These are phyloP conservation scores for Botryosphaeria dothidea DNA, from an alignment of 2,329 filamentous ascomycete genomes.

Conservation along the genomic window DNA sequence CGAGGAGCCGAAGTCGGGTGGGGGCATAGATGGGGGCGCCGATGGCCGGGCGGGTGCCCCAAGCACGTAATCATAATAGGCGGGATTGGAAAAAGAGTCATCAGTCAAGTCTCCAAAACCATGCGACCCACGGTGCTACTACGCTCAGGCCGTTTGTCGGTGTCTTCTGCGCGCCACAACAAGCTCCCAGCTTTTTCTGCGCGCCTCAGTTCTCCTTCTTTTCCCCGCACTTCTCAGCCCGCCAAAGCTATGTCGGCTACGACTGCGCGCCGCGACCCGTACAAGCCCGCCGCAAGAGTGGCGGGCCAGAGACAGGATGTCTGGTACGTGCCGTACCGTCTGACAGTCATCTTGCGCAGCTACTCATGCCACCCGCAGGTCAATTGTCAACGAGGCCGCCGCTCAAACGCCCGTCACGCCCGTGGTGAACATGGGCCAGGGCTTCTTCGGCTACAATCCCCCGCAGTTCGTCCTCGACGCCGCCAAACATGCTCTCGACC, in stretches of 20 bases:
- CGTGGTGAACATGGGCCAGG: conserved; percentile 70
- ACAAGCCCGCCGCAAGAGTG: conserved; percentile 57
- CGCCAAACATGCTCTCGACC: conserved; percentile 83
- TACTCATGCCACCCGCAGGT: conserved; percentile 42
- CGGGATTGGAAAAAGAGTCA: conserved; percentile 9
- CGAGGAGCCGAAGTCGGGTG: no score
- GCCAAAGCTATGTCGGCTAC: conserved; percentile 37
- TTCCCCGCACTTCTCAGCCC: conserved; percentile 20
- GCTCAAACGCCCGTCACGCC: conserved; percentile 64
- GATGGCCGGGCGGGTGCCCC: not conserved
- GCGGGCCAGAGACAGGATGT: conserved; percentile 60
- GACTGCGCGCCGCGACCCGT: conserved; percentile 38
- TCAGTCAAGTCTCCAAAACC: not conserved
- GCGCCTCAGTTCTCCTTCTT: not conserved
- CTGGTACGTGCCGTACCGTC: conserved; percentile 44
- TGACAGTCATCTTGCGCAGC: not conserved
- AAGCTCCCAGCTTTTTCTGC: not conserved
- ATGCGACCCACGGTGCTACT: not conserved
- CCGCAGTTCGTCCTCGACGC: conserved; percentile 88
- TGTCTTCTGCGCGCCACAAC: not conserved
- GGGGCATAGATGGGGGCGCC: no score
- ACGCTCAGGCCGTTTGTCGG: not conserved
- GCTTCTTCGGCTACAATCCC: conserved; percentile 91
- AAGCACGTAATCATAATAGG: conserved; percentile 17
- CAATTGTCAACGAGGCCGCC: conserved; percentile 68